Evolutionary conservation across 192 early-diverging fungal species (phyloP), one percentile per base, ranked within the genome.

Genomic region (Coemansia reversa): DNA sequence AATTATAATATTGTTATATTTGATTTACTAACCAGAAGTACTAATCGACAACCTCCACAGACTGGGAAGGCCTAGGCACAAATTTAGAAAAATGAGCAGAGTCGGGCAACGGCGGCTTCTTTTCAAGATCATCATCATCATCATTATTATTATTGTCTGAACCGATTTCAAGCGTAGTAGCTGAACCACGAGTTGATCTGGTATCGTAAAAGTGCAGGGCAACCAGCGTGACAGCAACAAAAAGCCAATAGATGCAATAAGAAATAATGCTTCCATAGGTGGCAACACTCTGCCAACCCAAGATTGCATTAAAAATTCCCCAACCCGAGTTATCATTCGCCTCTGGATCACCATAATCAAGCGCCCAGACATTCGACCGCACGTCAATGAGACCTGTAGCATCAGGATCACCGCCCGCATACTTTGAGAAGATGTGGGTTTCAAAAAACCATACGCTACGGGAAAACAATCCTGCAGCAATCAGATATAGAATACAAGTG

Each of bases 191-290:
- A 20, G 70, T 68, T 18, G 60, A 28, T 27, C 55, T 70, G 32
- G 42, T 51, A 28, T 79, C 77, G 16, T 60, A 45, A 45, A 79
- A 53, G n/a, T 72, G 60, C 20, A 70, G 16, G 12, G 42, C 56
- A 14, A 88, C 63, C 3, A 95, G 58, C 20, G 64, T 64, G n/a
- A 75, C 58, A 27, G 70, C 74, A 42, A 93, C 30, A 12, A 65
- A 68, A 0, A 86, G 61, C 93, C 94, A 97, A 76, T 93, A 95
- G 2, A 89, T 55, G 65, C 87, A 88, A 82, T 97, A 97, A 4
- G 84, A 86, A 51, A 85, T 71, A 28, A 93, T 84, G 45, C 88
- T 86, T 48, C 87, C 93, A 48, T 85, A 63, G 0, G 91, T 94
- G 7, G 90, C 92, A 22, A 85, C 75, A 59, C 88, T 88, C 58